These are phyloP conservation scores for Diaporthe helianthi DNA, from an alignment of 2,329 filamentous ascomycete genomes.

Conservation along the genomic window DNA sequence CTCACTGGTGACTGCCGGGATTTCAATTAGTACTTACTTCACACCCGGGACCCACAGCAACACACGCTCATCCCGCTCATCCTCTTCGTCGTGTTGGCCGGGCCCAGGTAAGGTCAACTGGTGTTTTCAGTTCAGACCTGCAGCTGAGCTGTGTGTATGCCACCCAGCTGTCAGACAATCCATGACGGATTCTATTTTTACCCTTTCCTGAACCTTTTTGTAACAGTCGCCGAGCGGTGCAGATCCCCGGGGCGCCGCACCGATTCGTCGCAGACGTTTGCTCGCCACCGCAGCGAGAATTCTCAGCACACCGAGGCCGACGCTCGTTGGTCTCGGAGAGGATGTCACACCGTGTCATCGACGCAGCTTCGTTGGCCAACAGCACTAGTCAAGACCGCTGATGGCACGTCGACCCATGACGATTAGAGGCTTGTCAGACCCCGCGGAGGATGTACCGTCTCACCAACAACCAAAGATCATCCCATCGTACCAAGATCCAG, in stretches of 20 bases:
- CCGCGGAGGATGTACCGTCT: neutral
- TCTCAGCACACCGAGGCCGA: constrained; percentile 10
- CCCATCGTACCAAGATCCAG: constrained; percentile 8
- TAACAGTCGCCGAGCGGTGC: constrained; percentile 12
- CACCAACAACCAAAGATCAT: constrained; percentile 13
- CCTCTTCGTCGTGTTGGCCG: neutral
- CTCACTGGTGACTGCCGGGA: neutral
- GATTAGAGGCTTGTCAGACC: neutral
- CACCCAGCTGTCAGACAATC: constrained; percentile 16
- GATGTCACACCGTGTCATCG: neutral
- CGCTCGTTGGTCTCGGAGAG: neutral
- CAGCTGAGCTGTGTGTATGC: neutral
- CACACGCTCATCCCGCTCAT: neutral
- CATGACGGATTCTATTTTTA: constrained; percentile 24
- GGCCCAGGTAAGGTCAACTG: constrained; percentile 15
- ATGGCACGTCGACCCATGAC: neutral
- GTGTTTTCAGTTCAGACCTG: neutral
- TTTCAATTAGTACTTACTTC: neutral
- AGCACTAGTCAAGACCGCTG: neutral
- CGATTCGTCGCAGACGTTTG: constrained; percentile 11
- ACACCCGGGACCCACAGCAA: neutral
- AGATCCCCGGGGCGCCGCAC: neutral
- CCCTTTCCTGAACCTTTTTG: neutral
- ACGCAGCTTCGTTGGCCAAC: neutral
- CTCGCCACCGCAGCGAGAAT: constrained; percentile 14